These are phyloP conservation scores for Glycine soja DNA, from an alignment of 306 rosid genomes.

Conservation along the genomic window DNA sequence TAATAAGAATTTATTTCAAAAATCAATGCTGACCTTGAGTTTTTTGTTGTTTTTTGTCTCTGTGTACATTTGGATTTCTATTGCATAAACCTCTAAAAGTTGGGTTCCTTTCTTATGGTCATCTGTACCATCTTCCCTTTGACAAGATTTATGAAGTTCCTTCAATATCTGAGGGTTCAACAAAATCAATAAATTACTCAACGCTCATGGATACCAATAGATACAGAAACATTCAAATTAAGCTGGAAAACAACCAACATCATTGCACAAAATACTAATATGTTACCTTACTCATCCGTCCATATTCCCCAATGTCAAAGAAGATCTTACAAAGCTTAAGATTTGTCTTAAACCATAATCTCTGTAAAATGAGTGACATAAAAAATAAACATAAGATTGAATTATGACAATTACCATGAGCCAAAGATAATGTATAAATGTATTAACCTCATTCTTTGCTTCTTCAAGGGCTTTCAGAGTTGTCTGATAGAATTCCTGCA, in stretches of 20 bases:
- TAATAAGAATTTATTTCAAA: constrained; percentile 25
- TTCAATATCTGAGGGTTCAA: constrained; percentile 75
- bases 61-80: constrained; percentile 97
- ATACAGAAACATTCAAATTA: constrained; percentile 17
- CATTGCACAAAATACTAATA: neutral
- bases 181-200: constrained; percentile 39
- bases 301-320: constrained; percentile 98
- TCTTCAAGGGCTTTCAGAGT: constrained; percentile 97
- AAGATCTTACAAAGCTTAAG: constrained; percentile 98
- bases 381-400: constrained; percentile 38
- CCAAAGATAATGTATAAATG: constrained; percentile 35
- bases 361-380: constrained; percentile 54
- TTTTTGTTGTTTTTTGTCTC: constrained; percentile 98
- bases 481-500: constrained; percentile 96
- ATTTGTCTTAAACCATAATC: constrained; percentile 98
- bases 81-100: constrained; percentile 93
- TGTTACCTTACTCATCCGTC: constrained; percentile 94
- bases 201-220: constrained; percentile 23
- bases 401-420: constrained; percentile 14
- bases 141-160: constrained; percentile 94
- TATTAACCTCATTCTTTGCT: constrained; percentile 91
- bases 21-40: constrained; percentile 75
- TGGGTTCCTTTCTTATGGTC: constrained; percentile 99
- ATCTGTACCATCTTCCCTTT: constrained; percentile 96
- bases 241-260: constrained; percentile 15